Evolutionary conservation across 106 monocot species (phyloP), one percentile per base, ranked within the genome.

Genomic region (Vanilla planifolia): DNA sequence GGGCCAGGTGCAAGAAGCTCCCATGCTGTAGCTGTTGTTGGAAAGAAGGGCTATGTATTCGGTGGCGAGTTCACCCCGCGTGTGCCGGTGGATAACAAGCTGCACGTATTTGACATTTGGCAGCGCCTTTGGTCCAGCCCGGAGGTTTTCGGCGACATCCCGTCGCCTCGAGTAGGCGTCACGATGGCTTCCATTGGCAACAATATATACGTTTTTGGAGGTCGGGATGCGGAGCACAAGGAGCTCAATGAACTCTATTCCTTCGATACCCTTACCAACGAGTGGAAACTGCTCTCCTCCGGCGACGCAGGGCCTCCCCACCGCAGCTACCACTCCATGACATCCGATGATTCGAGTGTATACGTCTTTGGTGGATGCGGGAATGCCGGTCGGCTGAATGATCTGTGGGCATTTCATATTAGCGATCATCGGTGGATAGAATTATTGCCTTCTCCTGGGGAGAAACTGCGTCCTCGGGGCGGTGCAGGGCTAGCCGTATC

Each of bases 291-390:
- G 0, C 69, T 95, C 19, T 81, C 86, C 14, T 77, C 89, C 0
- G 83, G 75, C 2, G 89, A 82, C 2, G 52, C 26, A 0, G 72
- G 85, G 17, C 89, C 89, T 0, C 83, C 86, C 0, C 75, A 78
- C 70, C 79, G 95, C 51, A 95, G 95, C 83, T 95, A 95, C 72
- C 89, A 95, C 56, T 95, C 95, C 36, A 90, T 72, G 80, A 50
- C 74, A 5, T 64, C 83, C 6, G 95, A 90, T 21, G 78, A 79
- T 21, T 2, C 13, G n/a, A 35, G 44, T 3, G 63, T 81, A 10
- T 89, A 86, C 61, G 20, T 90, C 8, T 95, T 90, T 26, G 89
- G 95, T 24, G 89, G 95, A 0, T 95, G 95, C 35, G 95, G 95
- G 8, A 76, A 76, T 33, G 44, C 80, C 0, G 89, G 95, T 3